A percentile compares a stretch with the other conserved stretches of the same genome.
Evolutionary conservation across 2,329 filamentous ascomycete genomes (phyloP).

Genomic region (Aspergillaceae sp.): DNA sequence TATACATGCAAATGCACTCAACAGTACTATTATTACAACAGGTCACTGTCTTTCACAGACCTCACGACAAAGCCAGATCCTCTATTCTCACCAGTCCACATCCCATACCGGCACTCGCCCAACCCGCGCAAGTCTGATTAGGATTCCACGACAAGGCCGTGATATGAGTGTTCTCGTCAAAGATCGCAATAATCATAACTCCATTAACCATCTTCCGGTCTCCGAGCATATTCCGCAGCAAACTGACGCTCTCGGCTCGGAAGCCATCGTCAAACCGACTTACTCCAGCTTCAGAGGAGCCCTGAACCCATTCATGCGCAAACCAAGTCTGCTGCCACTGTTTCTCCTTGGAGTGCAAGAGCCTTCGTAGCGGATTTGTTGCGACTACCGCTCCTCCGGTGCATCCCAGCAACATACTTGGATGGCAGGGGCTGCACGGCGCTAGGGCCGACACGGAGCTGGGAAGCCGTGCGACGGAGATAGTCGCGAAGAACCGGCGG

Average conservation of each 20-base stretch:
- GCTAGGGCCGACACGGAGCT: conserved; percentile 27
- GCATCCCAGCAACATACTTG: conserved; percentile 45
- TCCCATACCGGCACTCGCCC: conserved; percentile 58
- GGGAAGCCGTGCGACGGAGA: conserved; percentile 41
- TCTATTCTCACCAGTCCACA: conserved; percentile 59
- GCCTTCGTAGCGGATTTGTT: conserved; percentile 44
- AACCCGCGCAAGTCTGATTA: conserved; percentile 55
- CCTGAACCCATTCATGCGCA: conserved; percentile 45
- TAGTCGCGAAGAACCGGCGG: conserved; percentile 45
- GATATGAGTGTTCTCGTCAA: conserved; percentile 56
- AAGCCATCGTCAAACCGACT: conserved; percentile 40
- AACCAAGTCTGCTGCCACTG: conserved; percentile 52
- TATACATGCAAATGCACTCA: background rate
- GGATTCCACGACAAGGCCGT: conserved; percentile 61
- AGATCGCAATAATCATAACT: conserved; percentile 38
- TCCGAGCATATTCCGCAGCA: conserved; percentile 21
- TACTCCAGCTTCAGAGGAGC: conserved; percentile 18
- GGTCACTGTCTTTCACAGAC: conserved; percentile 1
- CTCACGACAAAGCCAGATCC: conserved; percentile 46
- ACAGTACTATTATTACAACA: background rate
- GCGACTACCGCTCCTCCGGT: conserved; percentile 44
- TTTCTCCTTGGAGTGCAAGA: conserved; percentile 42
- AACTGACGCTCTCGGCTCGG: conserved; percentile 29
- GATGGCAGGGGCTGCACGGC: conserved; percentile 39
- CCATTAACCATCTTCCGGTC: conserved; percentile 26